These are phyloP conservation scores for Colletotrichum tofieldiae DNA, from an alignment of 2,329 filamentous ascomycete species.

Conservation along the genomic window DNA sequence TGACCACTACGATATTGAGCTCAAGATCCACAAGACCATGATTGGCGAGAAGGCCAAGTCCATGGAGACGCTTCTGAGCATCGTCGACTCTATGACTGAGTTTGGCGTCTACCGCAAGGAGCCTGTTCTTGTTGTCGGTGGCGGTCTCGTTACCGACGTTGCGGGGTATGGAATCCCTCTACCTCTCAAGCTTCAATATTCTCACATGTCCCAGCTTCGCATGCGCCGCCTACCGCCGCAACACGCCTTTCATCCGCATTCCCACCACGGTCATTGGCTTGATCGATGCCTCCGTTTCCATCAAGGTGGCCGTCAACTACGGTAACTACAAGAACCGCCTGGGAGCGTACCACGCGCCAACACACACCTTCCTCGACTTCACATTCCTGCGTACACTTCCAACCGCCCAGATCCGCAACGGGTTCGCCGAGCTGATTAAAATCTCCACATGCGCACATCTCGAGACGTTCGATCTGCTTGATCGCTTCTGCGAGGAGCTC, in stretches of 20 bases:
- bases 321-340: constrained; percentile 83
- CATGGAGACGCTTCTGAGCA: constrained; percentile 77
- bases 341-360: constrained; percentile 80
- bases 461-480: constrained; percentile 76
- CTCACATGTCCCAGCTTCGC: constrained; percentile 67
- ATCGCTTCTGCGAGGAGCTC: constrained; percentile 78
- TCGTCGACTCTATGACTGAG: constrained; percentile 82
- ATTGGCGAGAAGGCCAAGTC: constrained; percentile 84
- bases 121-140: constrained; percentile 77
- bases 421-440: constrained; percentile 83
- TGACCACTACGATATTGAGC: constrained; percentile 72
- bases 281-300: constrained; percentile 82
- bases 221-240: constrained; percentile 80
- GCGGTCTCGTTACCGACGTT: constrained; percentile 81
- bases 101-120: constrained; percentile 81
- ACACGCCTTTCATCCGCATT: constrained; percentile 81
- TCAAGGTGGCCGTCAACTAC: constrained; percentile 86
- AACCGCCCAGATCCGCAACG: constrained; percentile 78
- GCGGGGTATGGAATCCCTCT: constrained; percentile 70
- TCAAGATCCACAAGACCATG: constrained; percentile 80
- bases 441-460: constrained; percentile 80
- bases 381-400: constrained; percentile 79
- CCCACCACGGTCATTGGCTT: constrained; percentile 83
- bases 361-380: constrained; percentile 82
- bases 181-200: not conserved